Conservation (phyloP, 495 filamentous ascomycete genomes). For the Aspergillus bertholletiae region DNA sequence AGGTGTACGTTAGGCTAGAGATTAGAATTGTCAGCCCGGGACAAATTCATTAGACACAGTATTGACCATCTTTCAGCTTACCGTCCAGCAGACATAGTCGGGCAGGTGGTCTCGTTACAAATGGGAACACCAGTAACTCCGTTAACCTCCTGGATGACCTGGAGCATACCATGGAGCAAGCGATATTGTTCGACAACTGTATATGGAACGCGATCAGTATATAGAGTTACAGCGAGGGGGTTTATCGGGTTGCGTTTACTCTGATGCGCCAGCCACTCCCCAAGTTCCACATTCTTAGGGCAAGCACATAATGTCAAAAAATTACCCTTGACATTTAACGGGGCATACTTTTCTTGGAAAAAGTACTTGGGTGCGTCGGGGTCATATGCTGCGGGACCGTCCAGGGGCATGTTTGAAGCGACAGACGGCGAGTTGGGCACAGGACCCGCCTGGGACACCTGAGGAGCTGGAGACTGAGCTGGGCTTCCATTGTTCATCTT, state of each 20-base stretch:
- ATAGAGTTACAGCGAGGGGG: neutral
- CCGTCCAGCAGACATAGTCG: constrained; percentile 88
- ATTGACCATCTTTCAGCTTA: constrained; percentile 47
- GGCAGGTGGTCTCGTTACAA: constrained; percentile 79
- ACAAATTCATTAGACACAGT: neutral
- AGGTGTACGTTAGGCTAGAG: constrained; percentile 82
- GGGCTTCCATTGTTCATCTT: constrained; percentile 46
- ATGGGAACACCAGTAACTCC: constrained; percentile 64
- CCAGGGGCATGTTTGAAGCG: constrained; percentile 47
- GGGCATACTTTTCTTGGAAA: constrained; percentile 76
- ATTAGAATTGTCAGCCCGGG: neutral
- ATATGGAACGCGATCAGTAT: constrained; percentile 17
- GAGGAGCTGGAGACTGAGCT: constrained; percentile 45
- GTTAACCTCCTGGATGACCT: constrained; percentile 77
- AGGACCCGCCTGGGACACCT: constrained; percentile 41
- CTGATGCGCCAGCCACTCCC: constrained; percentile 94
- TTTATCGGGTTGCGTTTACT: constrained; percentile 48
- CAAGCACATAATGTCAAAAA: constrained; percentile 91
- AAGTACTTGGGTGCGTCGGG: constrained; percentile 63
- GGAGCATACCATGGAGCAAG: constrained; percentile 76
- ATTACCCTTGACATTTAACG: constrained; percentile 89
- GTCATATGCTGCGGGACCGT: constrained; percentile 45
- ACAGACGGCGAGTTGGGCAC: constrained; percentile 59
- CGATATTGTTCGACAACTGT: constrained; percentile 88
- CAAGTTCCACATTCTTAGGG: constrained; percentile 82